Conservation (phyloP, 192 early-diverging fungal genomes). For the Coemansia sp. region DNA sequence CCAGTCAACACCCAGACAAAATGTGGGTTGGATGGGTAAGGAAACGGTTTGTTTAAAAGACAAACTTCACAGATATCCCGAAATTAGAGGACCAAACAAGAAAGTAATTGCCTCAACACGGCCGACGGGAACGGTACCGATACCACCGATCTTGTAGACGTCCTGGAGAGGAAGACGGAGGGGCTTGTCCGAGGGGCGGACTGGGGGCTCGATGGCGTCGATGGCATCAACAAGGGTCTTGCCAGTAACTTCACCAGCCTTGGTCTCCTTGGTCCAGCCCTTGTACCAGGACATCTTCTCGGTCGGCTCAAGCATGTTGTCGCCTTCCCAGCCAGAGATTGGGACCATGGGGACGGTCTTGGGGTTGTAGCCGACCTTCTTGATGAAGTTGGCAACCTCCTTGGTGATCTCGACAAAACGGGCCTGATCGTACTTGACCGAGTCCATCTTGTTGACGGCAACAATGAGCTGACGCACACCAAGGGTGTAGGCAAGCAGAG, state of each 20-base stretch:
- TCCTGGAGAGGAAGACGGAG: conserved; percentile 97
- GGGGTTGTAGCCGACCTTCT: conserved; percentile 97
- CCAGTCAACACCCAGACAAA: no score
- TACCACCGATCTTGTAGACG: conserved; percentile 98
- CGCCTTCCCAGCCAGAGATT: conserved; percentile 97
- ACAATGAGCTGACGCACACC: conserved; percentile 99
- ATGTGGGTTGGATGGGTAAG: no score
- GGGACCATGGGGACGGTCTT: conserved; percentile 91
- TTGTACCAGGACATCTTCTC: conserved; percentile 96
- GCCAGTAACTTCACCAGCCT: conserved; percentile 63
- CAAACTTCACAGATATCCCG: no score
- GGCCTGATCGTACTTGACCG: conserved; percentile 91
- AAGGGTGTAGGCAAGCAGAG: conserved; percentile 94
- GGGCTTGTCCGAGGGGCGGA: conserved; percentile 87
- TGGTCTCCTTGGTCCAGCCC: conserved; percentile 93
- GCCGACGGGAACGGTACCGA: conserved; percentile 95
- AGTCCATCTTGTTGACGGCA: conserved; percentile 99
- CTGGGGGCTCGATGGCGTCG: conserved; percentile 90
- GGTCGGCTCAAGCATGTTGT: conserved; percentile 96
- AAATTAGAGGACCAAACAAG: no score
- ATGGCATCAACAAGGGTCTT: conserved; percentile 94
- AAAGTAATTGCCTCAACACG: no score
- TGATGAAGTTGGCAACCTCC: conserved; percentile 93
- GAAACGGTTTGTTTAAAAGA: no score
- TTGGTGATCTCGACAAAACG: conserved; percentile 96